These are phyloP conservation scores for Uncinocarpus reesii DNA, from an alignment of 2,329 filamentous ascomycete species.

Conservation along the genomic window DNA sequence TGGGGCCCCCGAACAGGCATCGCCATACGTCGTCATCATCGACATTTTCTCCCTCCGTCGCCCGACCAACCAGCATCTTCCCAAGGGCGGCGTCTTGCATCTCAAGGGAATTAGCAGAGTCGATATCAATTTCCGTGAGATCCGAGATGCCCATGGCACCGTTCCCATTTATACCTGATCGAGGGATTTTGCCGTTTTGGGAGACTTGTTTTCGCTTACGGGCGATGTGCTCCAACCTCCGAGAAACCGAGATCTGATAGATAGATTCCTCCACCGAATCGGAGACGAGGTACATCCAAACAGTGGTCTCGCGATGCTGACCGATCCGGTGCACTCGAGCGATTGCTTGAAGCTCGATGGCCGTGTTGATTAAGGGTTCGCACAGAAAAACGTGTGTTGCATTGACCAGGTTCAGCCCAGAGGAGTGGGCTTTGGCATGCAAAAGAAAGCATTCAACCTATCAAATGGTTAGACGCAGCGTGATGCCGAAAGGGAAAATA, in stretches of 20 bases:
- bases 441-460: constrained; percentile 72
- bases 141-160: not conserved
- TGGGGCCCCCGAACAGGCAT: constrained; percentile 64
- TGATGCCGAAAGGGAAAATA: not conserved
- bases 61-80: constrained; percentile 59
- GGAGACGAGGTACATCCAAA: constrained; percentile 90
- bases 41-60: constrained; percentile 68
- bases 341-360: constrained; percentile 88
- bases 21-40: constrained; percentile 72
- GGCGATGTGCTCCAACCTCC: constrained; percentile 68
- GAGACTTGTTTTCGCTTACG: constrained; percentile 31
- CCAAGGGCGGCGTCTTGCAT: constrained; percentile 62
- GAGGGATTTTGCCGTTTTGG: constrained; percentile 29
- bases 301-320: constrained; percentile 74
- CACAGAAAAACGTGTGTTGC: constrained; percentile 91
- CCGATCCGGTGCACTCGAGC: constrained; percentile 92
- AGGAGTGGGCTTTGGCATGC: constrained; percentile 78
- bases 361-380: constrained; percentile 86
- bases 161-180: constrained; percentile 9
- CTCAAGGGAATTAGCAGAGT: constrained; percentile 76
- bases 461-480: not conserved
- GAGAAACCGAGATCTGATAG: constrained; percentile 70
- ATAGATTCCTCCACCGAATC: constrained; percentile 88
- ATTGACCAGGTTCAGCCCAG: constrained; percentile 82
- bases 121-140: constrained; percentile 53